Evolutionary conservation across 768 basidiomycete genomes (phyloP).

Genomic region (Lactarius sanguifluus): DNA sequence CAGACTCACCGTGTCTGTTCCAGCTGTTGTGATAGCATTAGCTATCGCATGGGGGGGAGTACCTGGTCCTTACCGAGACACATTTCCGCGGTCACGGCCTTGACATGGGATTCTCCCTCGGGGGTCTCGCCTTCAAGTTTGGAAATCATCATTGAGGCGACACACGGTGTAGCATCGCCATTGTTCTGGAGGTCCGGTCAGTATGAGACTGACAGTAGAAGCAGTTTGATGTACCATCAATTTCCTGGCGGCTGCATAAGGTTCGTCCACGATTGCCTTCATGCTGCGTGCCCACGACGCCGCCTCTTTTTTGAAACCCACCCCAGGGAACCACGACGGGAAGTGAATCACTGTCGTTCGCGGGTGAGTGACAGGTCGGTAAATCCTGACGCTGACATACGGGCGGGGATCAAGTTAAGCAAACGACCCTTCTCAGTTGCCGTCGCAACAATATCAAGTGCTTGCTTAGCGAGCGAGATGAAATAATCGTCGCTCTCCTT

Average conservation of each 20-base stretch:
- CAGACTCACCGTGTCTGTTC: slow-evolving; percentile 11
- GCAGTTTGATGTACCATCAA: slow-evolving; percentile 27
- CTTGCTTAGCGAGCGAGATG: slow-evolving; percentile 35
- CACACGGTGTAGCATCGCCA: not conserved
- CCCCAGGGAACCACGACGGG: slow-evolving; percentile 35
- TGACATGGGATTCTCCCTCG: not conserved
- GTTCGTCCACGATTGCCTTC: slow-evolving; percentile 31
- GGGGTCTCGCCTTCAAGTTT: not conserved
- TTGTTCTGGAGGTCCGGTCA: not conserved
- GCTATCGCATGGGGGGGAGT: not conserved
- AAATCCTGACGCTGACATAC: slow-evolving; percentile 28
- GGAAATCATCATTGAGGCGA: slow-evolving; percentile 4
- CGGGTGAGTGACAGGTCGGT: slow-evolving; percentile 7
- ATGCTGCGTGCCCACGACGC: slow-evolving; percentile 29
- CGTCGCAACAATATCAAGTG: slow-evolving; percentile 5
- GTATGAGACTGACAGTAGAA: not conserved
- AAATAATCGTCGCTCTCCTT: slow-evolving; percentile 40
- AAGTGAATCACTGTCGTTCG: slow-evolving; percentile 27
- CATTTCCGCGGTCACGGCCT: slow-evolving; percentile 14
- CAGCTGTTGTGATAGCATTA: not conserved
- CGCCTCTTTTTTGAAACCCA: slow-evolving; percentile 31
- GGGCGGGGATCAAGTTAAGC: slow-evolving; percentile 43
- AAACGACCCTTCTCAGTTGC: slow-evolving; percentile 42
- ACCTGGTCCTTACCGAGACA: slow-evolving; percentile 8
- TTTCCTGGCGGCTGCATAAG: slow-evolving; percentile 30